Evolutionary conservation across 2,329 filamentous ascomycete species (phyloP), one percentile per base, ranked within the genome.

Genomic region (Pyricularia grisea): DNA sequence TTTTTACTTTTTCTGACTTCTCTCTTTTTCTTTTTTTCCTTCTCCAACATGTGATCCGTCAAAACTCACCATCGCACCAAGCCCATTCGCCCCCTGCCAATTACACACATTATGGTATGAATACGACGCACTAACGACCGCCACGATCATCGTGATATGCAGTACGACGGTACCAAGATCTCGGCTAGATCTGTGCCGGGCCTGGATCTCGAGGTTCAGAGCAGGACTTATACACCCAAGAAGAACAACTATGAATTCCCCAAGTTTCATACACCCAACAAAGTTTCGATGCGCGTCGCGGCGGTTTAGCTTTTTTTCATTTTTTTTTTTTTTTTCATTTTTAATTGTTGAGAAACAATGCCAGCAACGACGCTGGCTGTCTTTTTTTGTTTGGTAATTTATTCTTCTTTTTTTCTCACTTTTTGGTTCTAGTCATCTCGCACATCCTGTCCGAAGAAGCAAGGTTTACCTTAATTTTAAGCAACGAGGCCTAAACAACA

Each of bases 161-260:
- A 80, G 79, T 70, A 72, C 11, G 74, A 82, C 25, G 80, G 78
- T 20, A 74, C 73, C 10, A 65, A 58, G 1, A 74, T 78, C 27
- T 71, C 77, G 4, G 61, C 73, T 23, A 64, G 63, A 4, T 67
- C 69, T n/a, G 71, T 76, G 10, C 74, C 78, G 27, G 81, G 80
- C 70, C 75, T 82, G 67, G 73, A 76, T 68, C 66, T 82, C 33
- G 75, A 77, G 7, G 71, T 82, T 20, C 77, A 80, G 69, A 74
- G 76, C 36, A 70, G 73, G 7, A 70, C 70, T 31, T 76, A 73
- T 71, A 68, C 67, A 14, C 70, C 73, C 3, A 68, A 68, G 9
- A 36, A 60, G 12, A 69, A 69, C 12, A 69, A 70, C 30, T 67
- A 70, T 20, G 71, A 69, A 4, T 76, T 78, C 31, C 75, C 75